Base-by-base conservation (phyloP, 495 filamentous ascomycete genomes). In the Xanthoparmelia taractica region DNA sequence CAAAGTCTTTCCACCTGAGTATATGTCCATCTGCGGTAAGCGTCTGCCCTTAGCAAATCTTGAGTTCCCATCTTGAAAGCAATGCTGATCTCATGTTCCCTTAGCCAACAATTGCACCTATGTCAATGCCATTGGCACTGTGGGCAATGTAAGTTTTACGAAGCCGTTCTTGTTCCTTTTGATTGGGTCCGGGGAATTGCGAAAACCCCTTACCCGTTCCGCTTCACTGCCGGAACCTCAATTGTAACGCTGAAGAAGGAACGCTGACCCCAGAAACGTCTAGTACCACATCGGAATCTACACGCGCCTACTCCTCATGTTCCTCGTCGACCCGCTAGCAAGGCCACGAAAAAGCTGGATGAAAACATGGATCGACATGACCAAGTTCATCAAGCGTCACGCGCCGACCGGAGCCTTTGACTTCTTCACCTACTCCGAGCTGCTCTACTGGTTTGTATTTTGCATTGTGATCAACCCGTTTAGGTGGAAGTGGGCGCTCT, bases 251-350 rank as follows among this genome's bases (percentile, higher is more conserved):
- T 33, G 57, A 43, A 33, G n/a, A 38, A 38, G 12, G 31, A 23
- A 62, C 12, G 29, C 61, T 59, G 8, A 59, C 27, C 18, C 4
- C 17, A 13, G 11, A 34, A 20, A 8, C 0, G 88, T 89, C 0
- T 91, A 94, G 69, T 93, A 87, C 78, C 90, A 96, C 66, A 92
- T 94, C 36, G 91, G 90, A 23, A 92, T 96, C 61, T 94, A 93
- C 73, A 94, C 90, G 0, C 78, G 91, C 1, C 85, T 95, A 64
- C 76, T 95, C 38, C 80, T 94, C 37, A 91, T 93, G 88, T 93
- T 93, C 70, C 77, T 94, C 55, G 83, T 87, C 15, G 90, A 94
- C 68, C 88, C 88, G 1, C 74, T 92, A 54, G 85, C 89, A 0
- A 78, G 86, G 25, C 91, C 91, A 1, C 82, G 78, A 2, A 78